These are phyloP conservation scores for Wakefieldia striispora DNA, from an alignment of 768 basidiomycete species.

Conservation along the genomic window DNA sequence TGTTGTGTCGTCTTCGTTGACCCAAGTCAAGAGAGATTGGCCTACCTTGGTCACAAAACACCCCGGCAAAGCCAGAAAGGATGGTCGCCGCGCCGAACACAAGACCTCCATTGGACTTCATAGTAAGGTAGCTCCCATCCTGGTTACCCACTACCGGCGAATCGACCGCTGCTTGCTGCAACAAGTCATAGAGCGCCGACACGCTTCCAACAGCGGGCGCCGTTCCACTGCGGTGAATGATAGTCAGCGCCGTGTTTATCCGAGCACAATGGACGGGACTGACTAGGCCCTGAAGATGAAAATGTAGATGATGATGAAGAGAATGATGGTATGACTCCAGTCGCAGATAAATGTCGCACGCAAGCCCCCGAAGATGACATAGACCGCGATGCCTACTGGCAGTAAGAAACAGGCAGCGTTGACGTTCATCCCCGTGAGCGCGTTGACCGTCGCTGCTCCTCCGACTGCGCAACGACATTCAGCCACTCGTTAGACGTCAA, in stretches of 20 bases:
- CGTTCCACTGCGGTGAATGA: slow-evolving; percentile 29
- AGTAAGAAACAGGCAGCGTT: slow-evolving; percentile 45
- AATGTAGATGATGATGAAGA: slow-evolving; percentile 40
- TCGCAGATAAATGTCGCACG: slow-evolving; percentile 46
- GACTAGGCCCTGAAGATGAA: slow-evolving; percentile 35
- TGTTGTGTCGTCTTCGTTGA: not conserved
- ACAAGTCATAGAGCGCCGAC: slow-evolving; percentile 44
- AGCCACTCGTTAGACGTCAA: not conserved
- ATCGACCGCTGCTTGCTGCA: slow-evolving; percentile 43
- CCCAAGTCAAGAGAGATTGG: not conserved
- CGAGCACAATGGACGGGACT: slow-evolving; percentile 4
- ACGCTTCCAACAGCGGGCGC: slow-evolving; percentile 39
- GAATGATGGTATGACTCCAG: slow-evolving; percentile 45
- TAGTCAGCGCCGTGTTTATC: not conserved
- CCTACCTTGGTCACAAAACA: slow-evolving; percentile 51
- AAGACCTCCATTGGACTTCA: slow-evolving; percentile 49
- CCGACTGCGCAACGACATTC: slow-evolving; percentile 31
- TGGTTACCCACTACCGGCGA: slow-evolving; percentile 48
- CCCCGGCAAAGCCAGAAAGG: slow-evolving; percentile 43
- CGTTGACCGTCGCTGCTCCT: slow-evolving; percentile 45
- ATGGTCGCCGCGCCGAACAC: slow-evolving; percentile 41
- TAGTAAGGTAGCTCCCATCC: slow-evolving; percentile 53
- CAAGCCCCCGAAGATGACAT: slow-evolving; percentile 41
- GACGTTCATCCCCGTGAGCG: slow-evolving; percentile 45
- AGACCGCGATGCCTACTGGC: slow-evolving; percentile 44